Conservation (phyloP, 176 grass and related monocot species). For the Oryza meyeriana region DNA sequence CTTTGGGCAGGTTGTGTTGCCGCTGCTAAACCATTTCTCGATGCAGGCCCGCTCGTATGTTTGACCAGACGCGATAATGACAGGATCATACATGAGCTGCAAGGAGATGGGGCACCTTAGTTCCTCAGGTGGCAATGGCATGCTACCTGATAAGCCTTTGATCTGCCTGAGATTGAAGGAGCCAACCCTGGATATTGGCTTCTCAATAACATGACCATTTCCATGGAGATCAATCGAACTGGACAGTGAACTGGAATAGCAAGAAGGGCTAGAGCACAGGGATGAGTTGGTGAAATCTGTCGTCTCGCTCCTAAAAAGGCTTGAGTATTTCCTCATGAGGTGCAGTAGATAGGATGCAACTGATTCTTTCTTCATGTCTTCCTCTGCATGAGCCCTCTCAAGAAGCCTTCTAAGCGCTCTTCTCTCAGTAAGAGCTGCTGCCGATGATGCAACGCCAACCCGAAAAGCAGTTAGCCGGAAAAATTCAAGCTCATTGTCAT, state of each 20-base stretch:
- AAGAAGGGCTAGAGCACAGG: slow-evolving; percentile 44
- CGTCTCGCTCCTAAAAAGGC: slow-evolving; percentile 49
- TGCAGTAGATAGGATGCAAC: slow-evolving; percentile 57
- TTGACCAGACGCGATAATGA: slow-evolving; percentile 78
- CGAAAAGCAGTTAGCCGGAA: slow-evolving; percentile 52
- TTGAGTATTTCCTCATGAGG: slow-evolving; percentile 68
- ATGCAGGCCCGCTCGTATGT: slow-evolving; percentile 91
- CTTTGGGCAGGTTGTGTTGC: slow-evolving; percentile 77
- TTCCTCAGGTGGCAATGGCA: slow-evolving; percentile 75
- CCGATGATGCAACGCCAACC: slow-evolving; percentile 52
- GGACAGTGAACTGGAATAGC: slow-evolving; percentile 33
- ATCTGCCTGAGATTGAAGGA: slow-evolving; percentile 53
- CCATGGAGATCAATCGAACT: slow-evolving; percentile 32
- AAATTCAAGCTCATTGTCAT: slow-evolving; percentile 57
- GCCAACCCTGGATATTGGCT: slow-evolving; percentile 25
- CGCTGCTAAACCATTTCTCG: slow-evolving; percentile 77
- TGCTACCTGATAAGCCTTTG: slow-evolving; percentile 64
- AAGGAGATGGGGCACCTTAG: slow-evolving; percentile 84
- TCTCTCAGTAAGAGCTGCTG: slow-evolving; percentile 70
- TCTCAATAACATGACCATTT: slow-evolving; percentile 26
- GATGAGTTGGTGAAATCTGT: slow-evolving; percentile 48
- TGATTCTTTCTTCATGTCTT: slow-evolving; percentile 62
- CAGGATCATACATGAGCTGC: slow-evolving; percentile 88
- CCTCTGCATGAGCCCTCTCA: slow-evolving; percentile 48
- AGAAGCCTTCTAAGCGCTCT: slow-evolving; percentile 71